Conservation (phyloP, 2,329 filamentous ascomycete genomes). For the Sclerotinia sclerotiorum region DNA sequence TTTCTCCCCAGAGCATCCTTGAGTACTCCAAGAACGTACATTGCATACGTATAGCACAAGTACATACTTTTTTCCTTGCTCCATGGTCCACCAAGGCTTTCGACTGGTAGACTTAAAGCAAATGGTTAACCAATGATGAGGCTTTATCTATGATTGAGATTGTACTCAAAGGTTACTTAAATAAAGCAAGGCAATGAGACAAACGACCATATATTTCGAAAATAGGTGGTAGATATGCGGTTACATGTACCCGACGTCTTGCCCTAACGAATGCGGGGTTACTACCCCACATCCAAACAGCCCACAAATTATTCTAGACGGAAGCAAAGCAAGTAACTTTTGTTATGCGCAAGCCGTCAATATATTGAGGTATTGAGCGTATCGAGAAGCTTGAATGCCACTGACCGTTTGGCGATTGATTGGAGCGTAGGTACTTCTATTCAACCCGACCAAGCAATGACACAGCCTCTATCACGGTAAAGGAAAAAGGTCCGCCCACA, state of each 20-base stretch:
- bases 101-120: neutral
- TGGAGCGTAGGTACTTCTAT: neutral
- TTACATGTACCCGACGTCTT: constrained; percentile 8
- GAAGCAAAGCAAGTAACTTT: neutral
- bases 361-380: neutral
- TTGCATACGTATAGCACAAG: neutral
- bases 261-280: constrained; percentile 17
- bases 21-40: neutral
- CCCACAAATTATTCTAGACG: neutral
- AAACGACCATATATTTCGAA: neutral
- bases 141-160: neutral
- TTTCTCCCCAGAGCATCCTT: neutral
- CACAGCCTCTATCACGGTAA: neutral
- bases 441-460: neutral
- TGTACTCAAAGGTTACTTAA: neutral
- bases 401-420: neutral
- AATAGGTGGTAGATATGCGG: neutral
- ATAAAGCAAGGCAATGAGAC: neutral
- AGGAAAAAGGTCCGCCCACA: neutral
- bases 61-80: neutral
- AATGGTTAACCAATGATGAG: neutral
- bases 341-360: neutral
- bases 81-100: neutral
- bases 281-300: constrained; percentile 13
- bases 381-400: neutral